phyloP scores from a whole-genome alignment of 345 rosid species.

The Citrus unshiu region DNA sequence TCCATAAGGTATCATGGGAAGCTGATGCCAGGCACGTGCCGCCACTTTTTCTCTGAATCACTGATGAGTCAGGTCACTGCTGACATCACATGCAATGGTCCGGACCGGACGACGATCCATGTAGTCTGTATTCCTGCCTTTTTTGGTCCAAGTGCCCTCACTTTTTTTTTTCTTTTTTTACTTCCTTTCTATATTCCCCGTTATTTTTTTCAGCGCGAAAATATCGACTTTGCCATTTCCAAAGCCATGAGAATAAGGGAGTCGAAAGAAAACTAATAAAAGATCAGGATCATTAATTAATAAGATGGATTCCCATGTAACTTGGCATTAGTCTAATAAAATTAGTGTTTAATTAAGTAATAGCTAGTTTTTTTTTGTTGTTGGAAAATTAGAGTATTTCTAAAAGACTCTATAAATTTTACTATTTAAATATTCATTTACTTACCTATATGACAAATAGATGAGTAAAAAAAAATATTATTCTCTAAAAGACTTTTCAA shows the following conservation, averaged over 20 bases:
- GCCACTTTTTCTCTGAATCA: constrained; percentile 5
- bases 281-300: not conserved
- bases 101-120: not conserved
- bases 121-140: no score
- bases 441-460: no score
- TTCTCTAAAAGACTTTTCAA: no score
- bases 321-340: not conserved
- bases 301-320: not conserved
- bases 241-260: no score
- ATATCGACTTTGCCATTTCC: no score
- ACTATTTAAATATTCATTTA: no score
- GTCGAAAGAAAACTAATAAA: not conserved
- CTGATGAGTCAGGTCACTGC: not conserved
- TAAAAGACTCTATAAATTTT: no score
- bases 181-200: not conserved
- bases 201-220: not conserved
- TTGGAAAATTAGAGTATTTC: no score
- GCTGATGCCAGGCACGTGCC: constrained; percentile 14
- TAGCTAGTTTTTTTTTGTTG: no score
- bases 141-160: not conserved
- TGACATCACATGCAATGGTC: constrained; percentile 9
- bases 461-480: no score
- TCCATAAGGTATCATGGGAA: constrained; percentile 5
- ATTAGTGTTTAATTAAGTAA: not conserved
- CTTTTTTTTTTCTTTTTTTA: not conserved